phyloP scores from a whole-genome alignment of 2,329 filamentous ascomycete genomes.

The Penicillium sp. region DNA sequence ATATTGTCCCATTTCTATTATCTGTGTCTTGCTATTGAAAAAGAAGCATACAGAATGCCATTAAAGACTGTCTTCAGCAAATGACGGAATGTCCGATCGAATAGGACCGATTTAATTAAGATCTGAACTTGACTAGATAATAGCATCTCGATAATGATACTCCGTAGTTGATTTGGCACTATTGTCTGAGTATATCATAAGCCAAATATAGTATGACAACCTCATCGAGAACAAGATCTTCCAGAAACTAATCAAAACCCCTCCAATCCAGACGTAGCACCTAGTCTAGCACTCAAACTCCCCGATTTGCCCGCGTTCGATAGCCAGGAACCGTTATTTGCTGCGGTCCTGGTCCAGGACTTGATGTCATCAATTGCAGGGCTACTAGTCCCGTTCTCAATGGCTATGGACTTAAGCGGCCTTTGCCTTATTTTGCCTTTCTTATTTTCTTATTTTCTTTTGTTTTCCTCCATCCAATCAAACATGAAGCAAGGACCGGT shows the following conservation, averaged over 20 bases:
- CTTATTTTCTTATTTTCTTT: neutral
- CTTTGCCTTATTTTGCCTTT: neutral
- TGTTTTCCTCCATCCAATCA: conserved; percentile 1
- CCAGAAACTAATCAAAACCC: neutral
- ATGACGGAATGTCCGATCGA: neutral
- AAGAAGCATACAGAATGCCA: conserved; percentile 15
- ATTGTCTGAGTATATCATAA: neutral
- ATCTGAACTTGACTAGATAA: neutral
- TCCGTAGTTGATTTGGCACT: neutral
- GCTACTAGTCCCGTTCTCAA: conserved; percentile 7
- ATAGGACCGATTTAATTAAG: neutral
- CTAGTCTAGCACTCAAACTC: conserved; percentile 8
- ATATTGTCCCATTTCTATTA: conserved; percentile 1
- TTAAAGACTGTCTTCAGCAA: conserved; percentile 5
- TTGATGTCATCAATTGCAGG: conserved; percentile 14
- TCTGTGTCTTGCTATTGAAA: conserved; percentile 1
- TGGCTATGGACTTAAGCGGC: neutral
- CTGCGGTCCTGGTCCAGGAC: conserved; percentile 15
- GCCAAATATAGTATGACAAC: neutral
- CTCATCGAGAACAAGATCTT: neutral
- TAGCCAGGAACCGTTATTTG: conserved; percentile 20
- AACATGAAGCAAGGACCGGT: neutral
- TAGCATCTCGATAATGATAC: neutral
- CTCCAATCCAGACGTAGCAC: neutral
- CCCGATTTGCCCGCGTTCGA: conserved; percentile 14